Conservation (phyloP, 768 basidiomycete genomes). For the Suillus cothurnatus region DNA sequence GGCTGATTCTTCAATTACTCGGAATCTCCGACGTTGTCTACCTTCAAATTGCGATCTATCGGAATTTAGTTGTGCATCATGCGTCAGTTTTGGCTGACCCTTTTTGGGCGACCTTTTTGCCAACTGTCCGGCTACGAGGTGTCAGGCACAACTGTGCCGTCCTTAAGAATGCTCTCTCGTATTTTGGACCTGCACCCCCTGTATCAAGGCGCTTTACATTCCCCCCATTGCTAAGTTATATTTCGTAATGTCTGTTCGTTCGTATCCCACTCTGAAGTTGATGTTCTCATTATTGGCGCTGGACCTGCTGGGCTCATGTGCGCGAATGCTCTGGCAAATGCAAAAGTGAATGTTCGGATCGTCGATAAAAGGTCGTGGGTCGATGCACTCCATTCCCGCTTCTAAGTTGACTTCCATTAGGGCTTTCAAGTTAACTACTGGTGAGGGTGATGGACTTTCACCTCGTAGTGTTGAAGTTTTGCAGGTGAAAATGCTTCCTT, state of each 20-base stretch:
- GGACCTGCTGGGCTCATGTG: slow-evolving; percentile 46
- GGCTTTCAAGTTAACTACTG: slow-evolving; percentile 15
- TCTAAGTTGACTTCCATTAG: slow-evolving; percentile 13
- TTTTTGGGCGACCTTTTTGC: neutral
- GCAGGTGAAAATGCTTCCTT: slow-evolving; percentile 33
- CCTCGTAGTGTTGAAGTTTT: slow-evolving; percentile 43
- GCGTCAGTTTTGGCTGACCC: neutral
- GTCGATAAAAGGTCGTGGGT: slow-evolving; percentile 40
- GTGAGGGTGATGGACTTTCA: slow-evolving; percentile 32
- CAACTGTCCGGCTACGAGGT: neutral
- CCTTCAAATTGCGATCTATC: too few relatives aligned
- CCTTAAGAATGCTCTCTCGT: neutral
- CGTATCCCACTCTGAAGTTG: slow-evolving; percentile 32
- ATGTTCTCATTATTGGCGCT: slow-evolving; percentile 46
- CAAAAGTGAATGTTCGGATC: slow-evolving; percentile 39
- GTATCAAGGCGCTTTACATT: slow-evolving; percentile 7
- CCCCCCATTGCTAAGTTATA: neutral
- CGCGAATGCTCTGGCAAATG: slow-evolving; percentile 43
- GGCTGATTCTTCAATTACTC: neutral
- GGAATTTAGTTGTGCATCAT: too few relatives aligned
- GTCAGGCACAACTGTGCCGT: neutral
- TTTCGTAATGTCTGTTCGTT: slow-evolving; percentile 7
- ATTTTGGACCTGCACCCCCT: neutral
- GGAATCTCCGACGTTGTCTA: too few relatives aligned
- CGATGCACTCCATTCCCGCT: neutral